These are phyloP conservation scores for Huntiella decipiens DNA, from an alignment of 2,329 filamentous ascomycete species.

Conservation along the genomic window DNA sequence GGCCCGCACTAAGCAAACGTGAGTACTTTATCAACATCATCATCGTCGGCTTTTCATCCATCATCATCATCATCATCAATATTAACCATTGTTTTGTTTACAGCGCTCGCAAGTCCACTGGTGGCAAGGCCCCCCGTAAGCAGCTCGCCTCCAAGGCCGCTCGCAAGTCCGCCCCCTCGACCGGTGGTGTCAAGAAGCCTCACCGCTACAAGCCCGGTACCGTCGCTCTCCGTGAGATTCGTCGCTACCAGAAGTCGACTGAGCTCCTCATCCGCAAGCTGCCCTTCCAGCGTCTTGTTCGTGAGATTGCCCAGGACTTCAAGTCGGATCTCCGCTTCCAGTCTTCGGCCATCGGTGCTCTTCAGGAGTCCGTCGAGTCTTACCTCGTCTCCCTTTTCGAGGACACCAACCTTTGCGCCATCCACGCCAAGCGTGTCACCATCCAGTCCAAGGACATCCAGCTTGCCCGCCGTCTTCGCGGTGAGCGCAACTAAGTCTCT, in stretches of 20 bases:
- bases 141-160: constrained; percentile 98
- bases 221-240: constrained; percentile 94
- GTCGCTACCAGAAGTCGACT: constrained; percentile 93
- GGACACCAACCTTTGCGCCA: constrained; percentile 95
- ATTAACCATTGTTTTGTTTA: background rate
- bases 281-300: constrained; percentile 91
- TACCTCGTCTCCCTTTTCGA: constrained; percentile 97
- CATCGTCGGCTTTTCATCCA: constrained; percentile 17
- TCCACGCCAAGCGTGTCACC: constrained; percentile 98
- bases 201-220: constrained; percentile 82
- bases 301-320: constrained; percentile 92
- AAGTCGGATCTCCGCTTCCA: constrained; percentile 95
- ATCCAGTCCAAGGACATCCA: constrained; percentile 97
- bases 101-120: constrained; percentile 52
- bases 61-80: constrained; percentile 30
- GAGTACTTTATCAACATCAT: constrained; percentile 5
- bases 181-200: constrained; percentile 93
- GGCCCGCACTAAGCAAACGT: constrained; percentile 47
- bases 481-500: constrained; percentile 60
- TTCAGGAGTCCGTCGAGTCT: constrained; percentile 97
- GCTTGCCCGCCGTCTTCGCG: constrained; percentile 83
- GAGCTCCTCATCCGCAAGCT: constrained; percentile 94
- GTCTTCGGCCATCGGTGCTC: constrained; percentile 87
- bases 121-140: constrained; percentile 72
- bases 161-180: constrained; percentile 93